Conservation (phyloP, 2,329 filamentous ascomycete species). For the Aureobasidium sp. region DNA sequence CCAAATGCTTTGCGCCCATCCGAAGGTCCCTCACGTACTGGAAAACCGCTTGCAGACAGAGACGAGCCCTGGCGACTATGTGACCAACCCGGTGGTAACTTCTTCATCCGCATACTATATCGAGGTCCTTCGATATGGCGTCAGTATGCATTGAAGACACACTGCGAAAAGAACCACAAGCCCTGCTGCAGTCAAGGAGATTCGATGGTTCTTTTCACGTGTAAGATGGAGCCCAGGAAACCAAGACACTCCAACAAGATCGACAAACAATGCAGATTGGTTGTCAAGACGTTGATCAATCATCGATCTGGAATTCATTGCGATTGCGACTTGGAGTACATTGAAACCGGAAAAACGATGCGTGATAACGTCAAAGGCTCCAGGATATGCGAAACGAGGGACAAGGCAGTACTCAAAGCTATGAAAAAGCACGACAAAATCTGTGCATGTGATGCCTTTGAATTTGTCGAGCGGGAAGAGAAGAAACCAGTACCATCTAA, state of each 20-base stretch:
- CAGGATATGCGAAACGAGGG: neutral
- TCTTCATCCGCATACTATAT: neutral
- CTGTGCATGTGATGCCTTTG: neutral
- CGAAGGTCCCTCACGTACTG: neutral
- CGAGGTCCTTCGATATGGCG: neutral
- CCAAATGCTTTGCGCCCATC: too few species aligned
- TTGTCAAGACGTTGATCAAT: neutral
- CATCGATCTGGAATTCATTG: neutral
- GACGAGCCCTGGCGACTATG: neutral
- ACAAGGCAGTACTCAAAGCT: neutral
- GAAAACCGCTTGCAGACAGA: neutral
- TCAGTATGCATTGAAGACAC: neutral
- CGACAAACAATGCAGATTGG: neutral
- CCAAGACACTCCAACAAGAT: neutral
- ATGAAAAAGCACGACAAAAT: neutral
- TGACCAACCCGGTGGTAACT: neutral
- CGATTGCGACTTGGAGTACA: neutral
- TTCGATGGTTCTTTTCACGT: neutral
- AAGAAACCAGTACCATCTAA: neutral
- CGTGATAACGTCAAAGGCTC: neutral
- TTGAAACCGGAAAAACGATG: neutral
- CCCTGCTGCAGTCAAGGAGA: neutral
- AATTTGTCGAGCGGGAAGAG: neutral
- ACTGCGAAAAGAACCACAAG: neutral
- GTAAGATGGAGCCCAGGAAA: neutral